Percentiles rank a stretch among this genome's conserved stretches.
These are phyloP conservation scores for Tilletia horrida DNA, from an alignment of 1,284 basidiomycete genomes.

Conservation along the genomic window DNA sequence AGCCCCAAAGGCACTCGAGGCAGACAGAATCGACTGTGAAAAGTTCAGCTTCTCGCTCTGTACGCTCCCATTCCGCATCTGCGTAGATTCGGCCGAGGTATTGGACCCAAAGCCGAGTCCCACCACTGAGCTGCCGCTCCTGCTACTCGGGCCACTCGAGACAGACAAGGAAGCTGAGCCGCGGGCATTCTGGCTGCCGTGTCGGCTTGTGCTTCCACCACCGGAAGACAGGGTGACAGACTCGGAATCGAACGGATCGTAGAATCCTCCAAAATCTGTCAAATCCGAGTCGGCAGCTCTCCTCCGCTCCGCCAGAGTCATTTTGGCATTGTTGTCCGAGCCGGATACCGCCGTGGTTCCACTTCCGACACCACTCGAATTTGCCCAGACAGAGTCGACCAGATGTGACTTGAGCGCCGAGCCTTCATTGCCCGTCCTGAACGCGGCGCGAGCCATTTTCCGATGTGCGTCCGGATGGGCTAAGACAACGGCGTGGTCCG, in stretches of 20 bases:
- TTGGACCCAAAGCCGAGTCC: neutral
- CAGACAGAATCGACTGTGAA: too few relatives aligned
- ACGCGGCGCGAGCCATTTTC: neutral
- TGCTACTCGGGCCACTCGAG: neutral
- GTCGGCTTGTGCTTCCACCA: neutral
- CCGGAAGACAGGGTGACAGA: neutral
- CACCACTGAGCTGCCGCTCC: constrained; percentile 3
- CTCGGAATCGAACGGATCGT: neutral
- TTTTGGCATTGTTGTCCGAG: too few relatives aligned
- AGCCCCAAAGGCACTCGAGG: too few relatives aligned
- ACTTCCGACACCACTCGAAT: too few relatives aligned
- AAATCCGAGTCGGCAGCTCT: too few relatives aligned
- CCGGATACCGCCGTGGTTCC: too few relatives aligned
- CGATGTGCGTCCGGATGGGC: constrained; percentile 39
- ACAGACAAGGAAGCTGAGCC: constrained; percentile 4
- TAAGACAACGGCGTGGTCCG: constrained; percentile 30
- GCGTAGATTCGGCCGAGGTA: neutral
- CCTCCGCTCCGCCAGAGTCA: too few relatives aligned
- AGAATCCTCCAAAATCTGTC: too few relatives aligned
- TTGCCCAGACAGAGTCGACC: too few relatives aligned
- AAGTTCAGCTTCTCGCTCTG: too few relatives aligned
- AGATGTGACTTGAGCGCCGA: too few relatives aligned
- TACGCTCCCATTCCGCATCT: neutral
- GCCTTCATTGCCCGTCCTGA: too few relatives aligned
- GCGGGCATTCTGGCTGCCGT: neutral